Base-by-base conservation (phyloP, 73 alveolate species). In the Tetrahymena borealis region DNA sequence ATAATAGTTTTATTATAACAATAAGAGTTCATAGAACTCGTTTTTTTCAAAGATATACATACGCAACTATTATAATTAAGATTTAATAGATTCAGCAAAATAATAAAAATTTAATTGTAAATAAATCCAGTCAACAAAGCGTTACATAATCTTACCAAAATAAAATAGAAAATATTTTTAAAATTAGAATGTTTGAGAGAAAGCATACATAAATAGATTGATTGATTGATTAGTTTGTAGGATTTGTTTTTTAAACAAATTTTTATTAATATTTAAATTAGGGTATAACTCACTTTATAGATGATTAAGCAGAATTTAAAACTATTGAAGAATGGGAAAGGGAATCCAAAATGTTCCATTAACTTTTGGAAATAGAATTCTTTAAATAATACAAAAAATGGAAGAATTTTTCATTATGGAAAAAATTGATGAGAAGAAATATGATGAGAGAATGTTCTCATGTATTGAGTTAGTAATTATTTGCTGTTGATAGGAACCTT, bases 371-470 rank as follows among this genome's bases (percentile, higher is more conserved):
- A 31, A 97, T 97, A 85, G 93, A 92, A 12, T 96, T 97, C 96
- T 97, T 97, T 91, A 91, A 94, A 79, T 95, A 96, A 78, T 97
- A 96, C 91, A 92, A 94, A 40, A 91, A 93, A 35, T 96, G 98
- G 98, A 97, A 97, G 91, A 95, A 96, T 24, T 97, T 97, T 94
- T 95, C 97, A 4, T 95, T 97, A 8, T 97, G 99, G 99, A 97
- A 97, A 91, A 97, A 97, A 38, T 91, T 94, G 32, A 96, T 97
- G 98, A 96, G 98, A 42, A 93, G 96, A 79, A 97, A 96, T 39
- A 97, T 96, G 96, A 95, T 96, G 90, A 91, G 91, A 33, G 94
- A 97, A 78, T 96, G 97, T 32, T 42, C 95, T 31, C 96, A 96
- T 78, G 94, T 96, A 91, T 92, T 97, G 90, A 94, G 95, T n/a